Evolutionary conservation across 768 basidiomycete species (phyloP), one percentile per base, ranked within the genome.

Genomic region (Coprinopsis cinerea): DNA sequence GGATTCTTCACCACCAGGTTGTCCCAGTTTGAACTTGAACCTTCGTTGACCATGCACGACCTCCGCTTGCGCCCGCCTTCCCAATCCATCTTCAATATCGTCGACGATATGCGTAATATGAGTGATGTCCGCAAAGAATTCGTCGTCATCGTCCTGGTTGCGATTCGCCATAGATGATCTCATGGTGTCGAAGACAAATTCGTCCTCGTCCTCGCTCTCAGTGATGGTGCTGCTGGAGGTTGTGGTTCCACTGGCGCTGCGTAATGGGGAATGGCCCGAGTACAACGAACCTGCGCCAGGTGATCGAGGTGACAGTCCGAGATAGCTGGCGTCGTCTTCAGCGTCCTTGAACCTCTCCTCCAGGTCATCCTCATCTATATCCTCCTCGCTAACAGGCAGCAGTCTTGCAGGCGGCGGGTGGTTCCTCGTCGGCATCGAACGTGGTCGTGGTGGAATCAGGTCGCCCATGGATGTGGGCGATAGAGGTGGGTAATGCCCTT

Each of bases 341-440:
- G 43, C 32, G 23, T 54, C 48, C 54, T 26, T 51, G 44, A 30
- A 44, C 48, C 54, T 34, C 44, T 47, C 27, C 50, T 49, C 20
- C 51, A 24, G 24, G 22, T 51, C 50, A 2, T 47, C 47, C 20
- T 61, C 61, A 32, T 62, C 59, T n/a, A 62, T 65, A 32, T 67
- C 68, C 14, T 67, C 67, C 48, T 74, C 74, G 42, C 61, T 68
- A 18, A 75, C 73, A 10, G 73, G 70, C 58, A 74, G 71, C 32
- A 75, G 53, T 51, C 57, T 57, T 4, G 52, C 53, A 23, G 53
- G 40, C 43, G 48, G 35, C 43, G 39, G 44, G 44, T 28, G 48
- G 44, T 35, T 30, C 48, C 50, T 55, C 48, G 52, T 46, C 39
- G 47, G 55, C 49, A 26, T 17, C 47, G 48, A 20, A 49, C 39